These are phyloP conservation scores for Erysimum pusillum DNA, from an alignment of 441 rosid species.

Conservation along the genomic window DNA sequence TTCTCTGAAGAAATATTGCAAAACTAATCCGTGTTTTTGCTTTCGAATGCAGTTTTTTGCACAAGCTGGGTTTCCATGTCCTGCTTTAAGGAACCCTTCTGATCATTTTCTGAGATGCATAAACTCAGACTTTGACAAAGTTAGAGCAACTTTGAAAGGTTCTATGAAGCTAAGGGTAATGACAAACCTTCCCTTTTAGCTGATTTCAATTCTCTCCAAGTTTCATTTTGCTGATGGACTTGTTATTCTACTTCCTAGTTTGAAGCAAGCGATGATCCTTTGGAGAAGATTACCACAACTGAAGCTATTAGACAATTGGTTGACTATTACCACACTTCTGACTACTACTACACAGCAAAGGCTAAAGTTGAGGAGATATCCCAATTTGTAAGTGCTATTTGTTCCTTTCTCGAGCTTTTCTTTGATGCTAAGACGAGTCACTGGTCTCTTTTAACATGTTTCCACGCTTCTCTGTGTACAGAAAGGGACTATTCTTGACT, in stretches of 20 bases:
- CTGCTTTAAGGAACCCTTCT: conserved; percentile 71
- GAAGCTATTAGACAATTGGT: conserved; percentile 82
- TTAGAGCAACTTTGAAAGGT: conserved; percentile 91
- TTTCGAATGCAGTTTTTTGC: conserved; percentile 77
- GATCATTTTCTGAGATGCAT: conserved; percentile 75
- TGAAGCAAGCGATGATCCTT: conserved; percentile 79
- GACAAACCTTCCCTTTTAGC: conserved; percentile 1
- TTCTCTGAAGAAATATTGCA: neutral
- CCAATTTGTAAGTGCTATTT: conserved; percentile 72
- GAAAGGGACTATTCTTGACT: conserved; percentile 93
- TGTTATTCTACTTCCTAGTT: conserved; percentile 57
- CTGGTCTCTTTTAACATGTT: conserved; percentile 24
- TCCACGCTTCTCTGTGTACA: conserved; percentile 45
- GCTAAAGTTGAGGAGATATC: conserved; percentile 87
- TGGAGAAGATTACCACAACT: conserved; percentile 86
- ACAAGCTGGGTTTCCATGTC: conserved; percentile 83
- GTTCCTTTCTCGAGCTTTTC: conserved; percentile 7
- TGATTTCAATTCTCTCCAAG: neutral
- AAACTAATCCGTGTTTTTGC: conserved; percentile 11
- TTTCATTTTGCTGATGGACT: conserved; percentile 22
- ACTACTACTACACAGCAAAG: conserved; percentile 63
- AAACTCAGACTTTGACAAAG: conserved; percentile 92
- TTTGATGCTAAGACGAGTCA: conserved; percentile 5
- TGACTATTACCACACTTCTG: conserved; percentile 73
- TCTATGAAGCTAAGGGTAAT: conserved; percentile 88